These are phyloP conservation scores for Glycyrrhiza uralensis DNA, from an alignment of 306 rosid genomes.

Conservation along the genomic window DNA sequence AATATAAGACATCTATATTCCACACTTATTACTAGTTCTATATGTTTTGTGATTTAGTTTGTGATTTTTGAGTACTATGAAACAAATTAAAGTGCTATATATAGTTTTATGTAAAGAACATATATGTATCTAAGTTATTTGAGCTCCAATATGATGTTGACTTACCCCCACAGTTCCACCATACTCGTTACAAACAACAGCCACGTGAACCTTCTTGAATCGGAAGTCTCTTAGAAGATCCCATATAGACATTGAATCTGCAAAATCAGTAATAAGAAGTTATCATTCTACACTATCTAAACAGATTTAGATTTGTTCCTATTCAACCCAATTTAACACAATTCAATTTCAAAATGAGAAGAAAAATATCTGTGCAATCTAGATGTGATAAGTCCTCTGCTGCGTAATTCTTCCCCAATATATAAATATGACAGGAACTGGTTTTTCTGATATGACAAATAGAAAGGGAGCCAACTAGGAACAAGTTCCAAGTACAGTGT, in stretches of 20 bases:
- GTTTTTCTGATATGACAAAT: too few relatives aligned
- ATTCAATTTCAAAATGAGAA: slow-evolving; percentile 6
- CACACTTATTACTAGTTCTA: background rate
- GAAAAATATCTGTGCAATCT: background rate
- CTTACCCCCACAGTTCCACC: slow-evolving; percentile 98
- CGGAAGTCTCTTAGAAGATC: slow-evolving; percentile 95
- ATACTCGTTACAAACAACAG: slow-evolving; percentile 88
- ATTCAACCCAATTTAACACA: background rate
- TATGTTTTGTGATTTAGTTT: too few relatives aligned
- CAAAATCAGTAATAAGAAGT: slow-evolving; percentile 35
- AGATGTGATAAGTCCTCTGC: background rate
- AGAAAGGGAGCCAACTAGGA: too few relatives aligned
- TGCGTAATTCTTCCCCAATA: background rate
- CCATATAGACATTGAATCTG: slow-evolving; percentile 98
- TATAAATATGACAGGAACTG: too few relatives aligned
- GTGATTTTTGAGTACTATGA: too few relatives aligned
- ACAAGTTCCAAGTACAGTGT: too few relatives aligned
- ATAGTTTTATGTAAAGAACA: background rate
- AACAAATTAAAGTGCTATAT: background rate
- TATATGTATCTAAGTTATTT: background rate
- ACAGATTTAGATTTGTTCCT: background rate
- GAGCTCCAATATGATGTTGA: slow-evolving; percentile 11
- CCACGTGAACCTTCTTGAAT: slow-evolving; percentile 95
- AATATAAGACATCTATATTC: background rate
- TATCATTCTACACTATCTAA: background rate